Conservation (phyloP, 179 eudicot species). For the Gypsophila paniculata region DNA sequence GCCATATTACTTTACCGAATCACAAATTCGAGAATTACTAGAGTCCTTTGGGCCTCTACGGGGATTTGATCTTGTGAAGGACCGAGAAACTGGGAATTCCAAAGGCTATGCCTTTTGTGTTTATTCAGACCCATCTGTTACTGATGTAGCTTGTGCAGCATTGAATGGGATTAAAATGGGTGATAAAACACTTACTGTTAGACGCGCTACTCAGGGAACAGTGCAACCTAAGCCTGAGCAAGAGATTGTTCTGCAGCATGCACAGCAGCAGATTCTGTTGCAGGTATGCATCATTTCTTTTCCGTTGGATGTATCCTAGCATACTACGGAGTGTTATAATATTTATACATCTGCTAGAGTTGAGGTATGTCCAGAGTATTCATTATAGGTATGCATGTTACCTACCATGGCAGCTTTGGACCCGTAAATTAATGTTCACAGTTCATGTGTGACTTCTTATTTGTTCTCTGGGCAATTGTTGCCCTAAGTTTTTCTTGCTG, state of each 20-base stretch:
- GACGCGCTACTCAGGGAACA: constrained; percentile 71
- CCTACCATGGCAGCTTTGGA: no score
- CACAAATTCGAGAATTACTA: constrained; percentile 44
- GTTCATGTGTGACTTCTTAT: not conserved
- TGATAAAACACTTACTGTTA: constrained; percentile 50
- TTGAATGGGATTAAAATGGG: constrained; percentile 54
- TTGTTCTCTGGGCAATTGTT: not conserved
- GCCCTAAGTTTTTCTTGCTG: not conserved
- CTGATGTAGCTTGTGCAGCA: constrained; percentile 53
- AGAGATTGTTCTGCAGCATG: constrained; percentile 82
- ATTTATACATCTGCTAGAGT: not conserved
- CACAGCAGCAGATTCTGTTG: constrained; percentile 88
- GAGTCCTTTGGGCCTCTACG: constrained; percentile 50
- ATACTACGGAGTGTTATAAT: no score
- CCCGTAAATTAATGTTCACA: not conserved
- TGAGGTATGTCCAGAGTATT: not conserved
- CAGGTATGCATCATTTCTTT: constrained; percentile 48
- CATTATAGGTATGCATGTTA: not conserved
- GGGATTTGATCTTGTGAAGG: constrained; percentile 55
- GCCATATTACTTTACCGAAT: constrained; percentile 49
- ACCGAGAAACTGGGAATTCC: constrained; percentile 51
- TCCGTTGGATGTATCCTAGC: not conserved
- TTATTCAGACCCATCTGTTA: constrained; percentile 42
- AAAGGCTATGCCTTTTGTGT: constrained; percentile 55
- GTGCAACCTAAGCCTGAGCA: constrained; percentile 93